Percentiles rank a stretch among this genome's conserved stretches.
These are phyloP conservation scores for Neonectria faginata DNA, from an alignment of 2,329 filamentous ascomycete species.

Conservation along the genomic window DNA sequence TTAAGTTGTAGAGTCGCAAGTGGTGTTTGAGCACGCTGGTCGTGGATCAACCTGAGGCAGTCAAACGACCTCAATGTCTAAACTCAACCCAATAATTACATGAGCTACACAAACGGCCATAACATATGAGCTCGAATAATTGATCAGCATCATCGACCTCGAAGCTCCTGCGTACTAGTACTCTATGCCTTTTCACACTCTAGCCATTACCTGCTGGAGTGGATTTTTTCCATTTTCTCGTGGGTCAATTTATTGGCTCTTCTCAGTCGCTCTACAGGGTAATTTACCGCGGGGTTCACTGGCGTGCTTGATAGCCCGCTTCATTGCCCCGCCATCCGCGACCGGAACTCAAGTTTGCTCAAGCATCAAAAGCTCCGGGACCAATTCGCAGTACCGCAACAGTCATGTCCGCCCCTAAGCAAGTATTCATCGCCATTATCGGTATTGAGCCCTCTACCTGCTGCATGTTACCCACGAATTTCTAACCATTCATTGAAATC, in stretches of 20 bases:
- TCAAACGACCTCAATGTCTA: slow-evolving; percentile 18
- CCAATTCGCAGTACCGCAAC: slow-evolving; percentile 27
- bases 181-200: neutral
- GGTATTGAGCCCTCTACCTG: slow-evolving; percentile 48
- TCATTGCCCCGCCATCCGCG: slow-evolving; percentile 53
- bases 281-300: slow-evolving; percentile 45
- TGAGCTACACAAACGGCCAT: neutral
- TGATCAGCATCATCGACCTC: neutral
- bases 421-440: slow-evolving; percentile 66
- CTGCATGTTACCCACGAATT: neutral
- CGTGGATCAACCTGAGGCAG: slow-evolving; percentile 42
- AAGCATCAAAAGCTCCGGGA: slow-evolving; percentile 40
- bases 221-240: slow-evolving; percentile 1
- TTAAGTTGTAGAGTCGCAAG: slow-evolving; percentile 5
- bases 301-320: slow-evolving; percentile 35
- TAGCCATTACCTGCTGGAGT: neutral
- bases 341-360: slow-evolving; percentile 50
- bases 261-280: slow-evolving; percentile 37
- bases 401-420: slow-evolving; percentile 59
- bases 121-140: neutral
- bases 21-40: slow-evolving; percentile 13
- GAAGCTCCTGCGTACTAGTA: neutral
- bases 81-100: neutral
- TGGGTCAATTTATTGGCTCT: slow-evolving; percentile 27
- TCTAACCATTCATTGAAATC: slow-evolving; percentile 35